Base-by-base conservation (phyloP, 371 early-diverging fungal species). In the Mucor indicus region DNA sequence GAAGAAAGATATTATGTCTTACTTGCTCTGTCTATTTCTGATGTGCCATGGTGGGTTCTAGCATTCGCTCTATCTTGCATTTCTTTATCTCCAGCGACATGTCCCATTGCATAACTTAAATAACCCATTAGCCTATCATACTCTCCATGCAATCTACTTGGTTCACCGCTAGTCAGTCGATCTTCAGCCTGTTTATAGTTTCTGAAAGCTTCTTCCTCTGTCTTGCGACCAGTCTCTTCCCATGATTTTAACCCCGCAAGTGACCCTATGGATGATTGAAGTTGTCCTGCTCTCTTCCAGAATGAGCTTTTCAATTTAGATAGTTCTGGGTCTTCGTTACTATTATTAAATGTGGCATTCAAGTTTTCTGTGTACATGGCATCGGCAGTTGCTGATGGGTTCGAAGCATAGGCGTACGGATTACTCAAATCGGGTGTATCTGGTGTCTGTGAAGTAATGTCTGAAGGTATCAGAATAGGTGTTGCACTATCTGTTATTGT, bases 131-230 rank as follows among this genome's bases (percentile, higher is more conserved):
- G 24, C 1, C 68, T 55, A 23, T 74, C 60, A 43, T 69, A 74
- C 43, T 74, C 70, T 0, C 75, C 75, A 46, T 67, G 65, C 1
- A 62, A 21, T 38, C 68, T 51, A 43, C 75, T 74, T 0, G 75
- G 55, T 27, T 57, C 61, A 6, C 67, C 66, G 20, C 37, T 27
- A 6, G 43, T 31, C 6, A 54, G 19, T 36, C 54, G 45, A 13
- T 44, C 40, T 12, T 65, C 54, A 5, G 75, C 75, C 15, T 65
- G 57, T 37, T 25, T 36, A 32, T 57, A 61, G 2, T 45, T 50
- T 7, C 49, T 44, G 3, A 67, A 61, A 11, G 66, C 75, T 40
- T 63, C 61, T 40, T 44, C 49, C 24, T 59, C 48, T 1, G 41
- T 55, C 4, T 49, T 33, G 29, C 46, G 19, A 1, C 75, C 75